Conservation (phyloP, 768 basidiomycete species). For the Kwoniella dendrophila region DNA sequence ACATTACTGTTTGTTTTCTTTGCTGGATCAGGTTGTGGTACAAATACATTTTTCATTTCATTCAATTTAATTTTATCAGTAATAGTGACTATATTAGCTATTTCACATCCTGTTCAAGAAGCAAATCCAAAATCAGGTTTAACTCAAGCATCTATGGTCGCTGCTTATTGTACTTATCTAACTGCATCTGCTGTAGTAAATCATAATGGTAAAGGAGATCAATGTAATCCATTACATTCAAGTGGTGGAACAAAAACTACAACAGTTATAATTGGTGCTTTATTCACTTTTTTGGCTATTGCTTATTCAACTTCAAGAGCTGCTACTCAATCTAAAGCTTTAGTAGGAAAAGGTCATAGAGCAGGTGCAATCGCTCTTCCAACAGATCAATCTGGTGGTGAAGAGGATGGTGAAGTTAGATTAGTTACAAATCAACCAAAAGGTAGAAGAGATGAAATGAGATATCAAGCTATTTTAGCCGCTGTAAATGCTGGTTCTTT, state of each 20-base stretch:
- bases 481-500: constrained; percentile 96
- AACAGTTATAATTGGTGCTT: constrained; percentile 82
- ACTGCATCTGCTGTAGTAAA: constrained; percentile 91
- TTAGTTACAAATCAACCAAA: constrained; percentile 79
- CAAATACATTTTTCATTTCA: constrained; percentile 97
- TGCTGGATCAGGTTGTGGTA: constrained; percentile 76
- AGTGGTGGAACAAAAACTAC: constrained; percentile 72
- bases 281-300: constrained; percentile 97
- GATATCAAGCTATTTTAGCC: constrained; percentile 90
- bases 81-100: constrained; percentile 75
- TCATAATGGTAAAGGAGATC: constrained; percentile 69
- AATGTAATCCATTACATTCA: constrained; percentile 84
- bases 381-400: constrained; percentile 61
- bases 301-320: constrained; percentile 96
- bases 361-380: constrained; percentile 66
- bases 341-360: constrained; percentile 71
- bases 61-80: constrained; percentile 83
- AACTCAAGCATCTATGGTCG: constrained; percentile 95
- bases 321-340: constrained; percentile 88
- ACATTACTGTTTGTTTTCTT: constrained; percentile 90
- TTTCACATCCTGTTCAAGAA: constrained; percentile 86
- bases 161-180: constrained; percentile 94
- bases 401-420: constrained; percentile 61
- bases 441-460: constrained; percentile 74
- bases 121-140: constrained; percentile 91